Evolutionary conservation across 495 filamentous ascomycete species (phyloP).

Genomic region (Xylaria intraflava): DNA sequence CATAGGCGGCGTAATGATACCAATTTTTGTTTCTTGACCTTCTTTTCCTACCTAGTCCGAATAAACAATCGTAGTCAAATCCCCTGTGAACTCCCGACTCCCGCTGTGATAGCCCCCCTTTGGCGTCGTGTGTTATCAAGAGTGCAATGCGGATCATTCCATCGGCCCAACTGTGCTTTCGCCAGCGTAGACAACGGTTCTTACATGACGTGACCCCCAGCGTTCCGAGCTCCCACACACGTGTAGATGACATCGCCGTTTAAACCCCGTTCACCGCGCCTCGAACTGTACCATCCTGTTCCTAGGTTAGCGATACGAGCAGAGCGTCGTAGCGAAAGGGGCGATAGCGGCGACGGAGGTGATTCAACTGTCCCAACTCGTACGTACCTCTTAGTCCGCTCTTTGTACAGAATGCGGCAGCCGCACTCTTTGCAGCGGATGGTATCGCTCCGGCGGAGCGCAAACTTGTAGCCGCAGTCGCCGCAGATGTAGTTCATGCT

Average conservation of each 20-base stretch:
- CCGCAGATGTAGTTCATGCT: conserved; percentile 83
- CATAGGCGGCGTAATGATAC: conserved; percentile 33
- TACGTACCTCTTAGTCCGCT: conserved; percentile 87
- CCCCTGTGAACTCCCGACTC: conserved; percentile 3
- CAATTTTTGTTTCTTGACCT: conserved; percentile 19
- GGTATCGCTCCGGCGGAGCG: conserved; percentile 73
- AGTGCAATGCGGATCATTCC: too few species aligned
- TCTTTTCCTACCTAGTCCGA: not conserved
- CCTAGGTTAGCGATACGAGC: not conserved
- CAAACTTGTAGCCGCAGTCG: conserved; percentile 79
- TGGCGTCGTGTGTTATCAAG: too few species aligned
- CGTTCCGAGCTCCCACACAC: too few species aligned
- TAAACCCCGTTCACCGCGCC: conserved; percentile 54
- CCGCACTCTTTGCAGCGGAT: conserved; percentile 96
- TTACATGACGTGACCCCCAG: too few species aligned
- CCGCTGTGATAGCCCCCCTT: too few species aligned
- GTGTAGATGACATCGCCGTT: too few species aligned
- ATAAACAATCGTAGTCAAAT: not conserved
- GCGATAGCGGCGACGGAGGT: too few species aligned
- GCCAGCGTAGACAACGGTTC: not conserved
- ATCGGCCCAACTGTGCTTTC: too few species aligned
- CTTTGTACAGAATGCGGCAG: conserved; percentile 94
- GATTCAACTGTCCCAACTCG: conserved; percentile 4
- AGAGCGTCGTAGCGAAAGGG: too few species aligned
- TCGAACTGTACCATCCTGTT: conserved; percentile 94